Evolutionary conservation across 345 rosid genomes (phyloP).

Genomic region (Gossypium stocksii): DNA sequence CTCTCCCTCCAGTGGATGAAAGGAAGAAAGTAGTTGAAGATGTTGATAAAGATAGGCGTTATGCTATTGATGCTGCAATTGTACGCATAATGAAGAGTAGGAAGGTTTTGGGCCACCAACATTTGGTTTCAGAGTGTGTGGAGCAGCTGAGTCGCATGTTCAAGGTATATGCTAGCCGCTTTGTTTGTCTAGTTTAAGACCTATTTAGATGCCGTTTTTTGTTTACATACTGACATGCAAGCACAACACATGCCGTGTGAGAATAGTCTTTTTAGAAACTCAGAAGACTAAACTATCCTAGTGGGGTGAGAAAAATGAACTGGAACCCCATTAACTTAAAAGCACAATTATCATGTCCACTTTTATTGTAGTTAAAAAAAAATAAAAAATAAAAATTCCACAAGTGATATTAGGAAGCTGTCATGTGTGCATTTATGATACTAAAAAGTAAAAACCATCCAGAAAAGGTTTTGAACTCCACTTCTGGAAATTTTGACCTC

Average conservation of each 20-base stretch:
- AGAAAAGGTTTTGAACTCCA: too few relatives aligned
- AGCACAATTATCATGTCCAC: too few relatives aligned
- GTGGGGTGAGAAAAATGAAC: too few relatives aligned
- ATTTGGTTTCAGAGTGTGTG: slow-evolving; percentile 77
- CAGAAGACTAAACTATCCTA: background rate
- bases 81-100: slow-evolving; percentile 98
- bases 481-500: too few relatives aligned
- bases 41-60: slow-evolving; percentile 85
- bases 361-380: too few relatives aligned
- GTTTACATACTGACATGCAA: background rate
- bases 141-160: slow-evolving; percentile 94
- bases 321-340: too few relatives aligned
- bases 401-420: too few relatives aligned
- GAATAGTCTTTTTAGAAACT: background rate
- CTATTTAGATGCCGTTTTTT: background rate
- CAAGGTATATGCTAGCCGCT: slow-evolving; percentile 41
- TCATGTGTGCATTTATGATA: too few relatives aligned
- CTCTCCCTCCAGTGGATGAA: slow-evolving; percentile 92
- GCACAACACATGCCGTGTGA: background rate
- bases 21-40: slow-evolving; percentile 92
- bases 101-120: slow-evolving; percentile 80
- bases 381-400: too few relatives aligned
- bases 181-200: background rate
- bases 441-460: too few relatives aligned
- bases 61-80: slow-evolving; percentile 93